Evolutionary conservation across 306 rosid genomes (phyloP).

Genomic region (Senna tora): DNA sequence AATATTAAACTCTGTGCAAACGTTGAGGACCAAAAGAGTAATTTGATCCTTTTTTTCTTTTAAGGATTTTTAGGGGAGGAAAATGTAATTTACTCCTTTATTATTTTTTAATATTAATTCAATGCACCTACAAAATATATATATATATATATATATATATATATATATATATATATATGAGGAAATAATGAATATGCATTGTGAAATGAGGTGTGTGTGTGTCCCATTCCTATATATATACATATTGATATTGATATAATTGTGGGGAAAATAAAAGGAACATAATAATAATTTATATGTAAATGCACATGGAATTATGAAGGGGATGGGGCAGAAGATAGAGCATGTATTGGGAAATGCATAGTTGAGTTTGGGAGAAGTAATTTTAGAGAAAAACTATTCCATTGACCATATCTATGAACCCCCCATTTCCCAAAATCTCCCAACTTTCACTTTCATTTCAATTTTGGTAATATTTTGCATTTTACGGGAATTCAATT

Average conservation of each 20-base stretch:
- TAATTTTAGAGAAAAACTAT: conserved; percentile 29
- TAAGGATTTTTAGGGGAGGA: too few species aligned
- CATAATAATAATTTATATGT: conserved; percentile 9
- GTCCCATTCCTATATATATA: too few species aligned
- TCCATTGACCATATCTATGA: conserved; percentile 41
- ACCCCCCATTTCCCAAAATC: conserved; percentile 41
- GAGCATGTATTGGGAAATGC: conserved; percentile 53
- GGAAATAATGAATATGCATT: too few species aligned
- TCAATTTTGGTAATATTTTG: conserved; percentile 40
- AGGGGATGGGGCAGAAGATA: conserved; percentile 27
- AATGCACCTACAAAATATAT: too few species aligned
- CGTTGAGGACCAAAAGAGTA: too few species aligned
- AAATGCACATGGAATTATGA: conserved; percentile 46
- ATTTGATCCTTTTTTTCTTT: too few species aligned
- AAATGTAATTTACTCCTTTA: too few species aligned
- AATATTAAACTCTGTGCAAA: too few species aligned
- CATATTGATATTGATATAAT: not conserved
- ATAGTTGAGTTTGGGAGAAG: conserved; percentile 17
- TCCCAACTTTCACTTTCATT: conserved; percentile 44
- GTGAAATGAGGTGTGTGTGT: too few species aligned
- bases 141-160: too few species aligned
- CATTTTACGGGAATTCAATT: conserved; percentile 53
- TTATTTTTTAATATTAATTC: not conserved
- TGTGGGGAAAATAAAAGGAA: conserved; percentile 35
- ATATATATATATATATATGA: too few species aligned